Base-by-base conservation (phyloP, 805 yeast species). In the Metschnikowia cubensis region DNA sequence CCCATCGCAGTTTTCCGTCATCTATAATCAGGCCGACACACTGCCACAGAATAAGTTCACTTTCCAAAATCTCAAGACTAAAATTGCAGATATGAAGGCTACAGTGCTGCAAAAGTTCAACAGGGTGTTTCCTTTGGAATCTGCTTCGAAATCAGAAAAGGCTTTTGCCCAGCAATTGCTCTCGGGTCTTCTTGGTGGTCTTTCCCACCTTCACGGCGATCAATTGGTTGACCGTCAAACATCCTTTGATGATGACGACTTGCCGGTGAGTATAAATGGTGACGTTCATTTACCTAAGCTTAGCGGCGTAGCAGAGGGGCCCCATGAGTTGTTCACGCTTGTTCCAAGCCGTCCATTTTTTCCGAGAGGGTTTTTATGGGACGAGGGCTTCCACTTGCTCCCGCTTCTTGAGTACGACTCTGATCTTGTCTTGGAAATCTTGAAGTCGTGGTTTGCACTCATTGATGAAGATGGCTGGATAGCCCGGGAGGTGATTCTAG, bases 311-410 rank as follows among this genome's bases (percentile, higher is more conserved):
- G 67, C 73, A 13, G 96, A 88, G 60, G 94, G 91, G 0, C 96
- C 96, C 1, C 68, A 71, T 52, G 88, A 84, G 55, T 69, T 94
- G 44, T 88, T 90, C 60, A 80, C 94, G 0, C 75, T 89, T 20
- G 94, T 89, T 33, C 99, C 99, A 2, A 88, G 96, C 44, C 77
- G 99, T 47, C 89, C 96, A 0, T 89, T 88, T 62, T 94, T 94
- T 68, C 98, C 99, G 3, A 78, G 99, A 55, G 99, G 99, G 0
- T 94, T 94, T 62, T 89, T 88, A 63, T 94, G 99, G 99, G 99
- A 94, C 68, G 99, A 94, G 69, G 99, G 99, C 0, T 94, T 94
- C 68, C 97, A 92, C 65, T 73, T 92, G 52, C 72, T 91, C 37
- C 96, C 96, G 6, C 71, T 94, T 35, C 67, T 87, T 58, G 85